Evolutionary conservation across 805 yeast species (phyloP).

Genomic region (Nakazawaea ambrosiae): DNA sequence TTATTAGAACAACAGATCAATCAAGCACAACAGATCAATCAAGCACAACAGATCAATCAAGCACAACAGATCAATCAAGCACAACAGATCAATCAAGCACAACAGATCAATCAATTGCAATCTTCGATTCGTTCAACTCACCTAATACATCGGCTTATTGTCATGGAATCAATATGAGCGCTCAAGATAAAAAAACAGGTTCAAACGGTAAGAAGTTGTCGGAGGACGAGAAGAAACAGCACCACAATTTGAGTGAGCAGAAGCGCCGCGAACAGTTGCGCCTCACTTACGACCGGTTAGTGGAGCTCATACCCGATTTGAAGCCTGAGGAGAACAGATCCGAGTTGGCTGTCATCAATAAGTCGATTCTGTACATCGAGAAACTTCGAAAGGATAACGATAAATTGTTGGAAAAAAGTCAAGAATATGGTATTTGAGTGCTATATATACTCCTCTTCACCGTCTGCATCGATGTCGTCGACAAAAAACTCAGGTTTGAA

Average conservation of each 20-base stretch:
- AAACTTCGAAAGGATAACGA: conserved; percentile 43
- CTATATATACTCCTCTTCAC: conserved; percentile 12
- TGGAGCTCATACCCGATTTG: conserved; percentile 68
- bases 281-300: conserved; percentile 71
- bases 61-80: too few species aligned
- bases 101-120: too few species aligned
- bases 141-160: too few species aligned
- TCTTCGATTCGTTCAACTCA: too few species aligned
- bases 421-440: conserved; percentile 23
- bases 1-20: too few species aligned
- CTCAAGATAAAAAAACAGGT: too few species aligned
- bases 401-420: conserved; percentile 34
- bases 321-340: conserved; percentile 68
- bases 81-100: too few species aligned
- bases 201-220: too few species aligned
- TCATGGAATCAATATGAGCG: too few species aligned
- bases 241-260: conserved; percentile 54
- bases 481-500: conserved; percentile 78
- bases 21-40: too few species aligned
- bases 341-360: conserved; percentile 67
- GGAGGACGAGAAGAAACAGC: conserved; percentile 26
- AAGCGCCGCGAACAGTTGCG: conserved; percentile 82
- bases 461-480: conserved; percentile 22
- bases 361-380: conserved; percentile 50
- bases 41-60: too few species aligned